Evolutionary conservation across 768 basidiomycete species (phyloP).

Genomic region (Lactifluus echinatus): DNA sequence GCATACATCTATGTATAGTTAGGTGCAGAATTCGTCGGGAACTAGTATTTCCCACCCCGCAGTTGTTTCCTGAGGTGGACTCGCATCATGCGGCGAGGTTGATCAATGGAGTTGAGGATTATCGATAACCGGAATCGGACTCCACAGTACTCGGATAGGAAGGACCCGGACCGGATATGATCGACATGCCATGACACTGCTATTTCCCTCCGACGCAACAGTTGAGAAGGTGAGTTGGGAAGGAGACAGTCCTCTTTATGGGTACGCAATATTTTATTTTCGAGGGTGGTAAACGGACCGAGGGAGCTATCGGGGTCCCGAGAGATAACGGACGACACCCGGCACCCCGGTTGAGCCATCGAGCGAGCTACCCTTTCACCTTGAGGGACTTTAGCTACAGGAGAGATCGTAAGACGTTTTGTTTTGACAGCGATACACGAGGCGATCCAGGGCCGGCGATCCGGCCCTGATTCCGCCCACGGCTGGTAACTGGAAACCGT

Average conservation of each 20-base stretch:
- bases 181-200: background rate
- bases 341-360: background rate
- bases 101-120: background rate
- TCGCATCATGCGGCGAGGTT: background rate
- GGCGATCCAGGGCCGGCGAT: conserved; percentile 10
- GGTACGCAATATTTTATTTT: background rate
- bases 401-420: background rate
- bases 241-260: background rate
- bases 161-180: background rate
- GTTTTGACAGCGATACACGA: conserved; percentile 16
- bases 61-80: background rate
- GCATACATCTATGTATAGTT: conserved; percentile 5
- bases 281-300: background rate
- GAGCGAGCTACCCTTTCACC: background rate
- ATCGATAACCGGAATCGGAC: conserved; percentile 2
- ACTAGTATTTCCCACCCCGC: background rate
- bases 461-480: background rate
- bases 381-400: conserved; percentile 19
- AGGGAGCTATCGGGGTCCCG: background rate
- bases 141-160: background rate
- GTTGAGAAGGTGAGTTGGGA: background rate
- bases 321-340: conserved; percentile 10
- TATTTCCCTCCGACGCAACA: background rate
- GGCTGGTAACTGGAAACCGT: background rate
- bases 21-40: background rate